A percentile compares a stretch with the other conserved stretches of the same genome.
Evolutionary conservation across 73 alveolate species (phyloP).

Genomic region (Tetrahymena malaccensis): DNA sequence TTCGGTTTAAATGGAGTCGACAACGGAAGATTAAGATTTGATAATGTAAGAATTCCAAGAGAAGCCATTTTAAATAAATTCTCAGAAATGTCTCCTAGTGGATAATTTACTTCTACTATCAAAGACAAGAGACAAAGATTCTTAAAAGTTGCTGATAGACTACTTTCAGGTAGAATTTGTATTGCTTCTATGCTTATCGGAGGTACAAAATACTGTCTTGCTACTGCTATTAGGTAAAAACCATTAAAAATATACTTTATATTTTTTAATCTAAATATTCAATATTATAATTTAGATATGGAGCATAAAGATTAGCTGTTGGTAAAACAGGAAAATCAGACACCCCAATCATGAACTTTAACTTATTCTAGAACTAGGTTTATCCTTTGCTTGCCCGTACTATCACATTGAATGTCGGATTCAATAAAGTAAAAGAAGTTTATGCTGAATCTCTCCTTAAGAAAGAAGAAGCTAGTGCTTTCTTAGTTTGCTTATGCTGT

Average conservation of each 20-base stretch:
- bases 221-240: constrained; percentile 26
- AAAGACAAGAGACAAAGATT: constrained; percentile 44
- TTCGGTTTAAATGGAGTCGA: constrained; percentile 52
- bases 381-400: constrained; percentile 54
- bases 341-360: constrained; percentile 49
- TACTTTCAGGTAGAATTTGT: constrained; percentile 55
- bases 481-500: constrained; percentile 48
- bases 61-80: constrained; percentile 42
- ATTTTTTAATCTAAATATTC: too few species aligned
- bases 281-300: background rate
- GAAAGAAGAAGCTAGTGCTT: background rate
- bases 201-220: constrained; percentile 36
- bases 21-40: constrained; percentile 50
- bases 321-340: constrained; percentile 52
- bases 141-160: constrained; percentile 54
- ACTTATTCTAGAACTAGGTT: constrained; percentile 44
- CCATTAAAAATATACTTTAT: background rate
- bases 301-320: constrained; percentile 33
- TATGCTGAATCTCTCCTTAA: constrained; percentile 25
- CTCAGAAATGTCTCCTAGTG: constrained; percentile 45
- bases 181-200: constrained; percentile 48
- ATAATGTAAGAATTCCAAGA: constrained; percentile 47
- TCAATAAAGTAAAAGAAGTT: constrained; percentile 29
- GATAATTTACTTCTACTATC: constrained; percentile 27
- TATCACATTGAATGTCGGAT: constrained; percentile 26